Base-by-base conservation (phyloP, 257 asterid genomes). In the Solanum ahanhuiri region DNA sequence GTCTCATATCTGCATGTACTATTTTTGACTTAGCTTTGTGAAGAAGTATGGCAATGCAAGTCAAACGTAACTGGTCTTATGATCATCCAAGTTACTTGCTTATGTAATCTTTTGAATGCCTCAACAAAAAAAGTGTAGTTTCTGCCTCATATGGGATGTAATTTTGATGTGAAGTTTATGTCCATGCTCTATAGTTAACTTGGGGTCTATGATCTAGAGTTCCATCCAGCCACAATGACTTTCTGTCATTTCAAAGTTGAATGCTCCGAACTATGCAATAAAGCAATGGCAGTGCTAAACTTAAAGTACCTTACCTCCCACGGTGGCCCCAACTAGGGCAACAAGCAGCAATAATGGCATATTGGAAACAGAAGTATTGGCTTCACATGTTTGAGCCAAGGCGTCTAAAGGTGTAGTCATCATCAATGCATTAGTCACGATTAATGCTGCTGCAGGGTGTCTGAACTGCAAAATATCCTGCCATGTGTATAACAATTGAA, bases 291-390 rank as follows among this genome's bases (percentile, higher is more conserved):
- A 28, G 37, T 67, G 87, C 9, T 35, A 67, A 37, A 8, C 39
- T 2, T 20, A 57, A 48, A 63, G 87, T 37, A 57, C 63, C 89
- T 63, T 88, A 97, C 99, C 98, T 92, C 99, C 99, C 45, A 97
- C 99, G 8, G 99, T 93, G 86, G 99, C 98, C 84, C 99, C 99
- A 48, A 94, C 31, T 77, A 95, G 95, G 86, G 99, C 92, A 89
- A 97, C 96, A 17, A 94, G 75, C 72, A 97, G 97, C 88, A 97
- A 91, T 93, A 97, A 85, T 1, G 99, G 98, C 99, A 95, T 97
- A 87, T 91, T 77, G 7, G 9, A 69, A 30, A 30, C n/a, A 11
- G 97, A 91, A 77, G 87, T 90, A 58, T 92, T 92, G 64, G 94
- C 90, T 91, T 91, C 97, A 88, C 98, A 97, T 64, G 99, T 93